Evolutionary conservation across 176 grass and related monocot genomes (phyloP).

Genomic region (Zoysia japonica): DNA sequence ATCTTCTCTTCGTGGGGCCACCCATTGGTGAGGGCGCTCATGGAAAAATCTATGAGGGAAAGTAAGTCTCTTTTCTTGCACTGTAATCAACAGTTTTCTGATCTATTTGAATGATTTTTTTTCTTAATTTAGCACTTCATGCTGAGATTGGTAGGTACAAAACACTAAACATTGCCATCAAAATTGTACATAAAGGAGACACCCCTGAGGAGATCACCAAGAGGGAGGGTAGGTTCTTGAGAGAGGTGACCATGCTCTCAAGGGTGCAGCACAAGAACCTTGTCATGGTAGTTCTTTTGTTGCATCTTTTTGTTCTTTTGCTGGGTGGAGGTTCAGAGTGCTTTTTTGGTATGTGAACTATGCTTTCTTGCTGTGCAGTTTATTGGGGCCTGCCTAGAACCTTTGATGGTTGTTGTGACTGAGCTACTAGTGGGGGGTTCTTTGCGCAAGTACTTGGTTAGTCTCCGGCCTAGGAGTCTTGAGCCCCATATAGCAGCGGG

Average conservation of each 20-base stretch:
- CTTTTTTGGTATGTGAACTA: slow-evolving; percentile 34
- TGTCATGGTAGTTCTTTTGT: slow-evolving; percentile 66
- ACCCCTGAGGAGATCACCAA: slow-evolving; percentile 75
- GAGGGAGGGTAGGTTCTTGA: slow-evolving; percentile 80
- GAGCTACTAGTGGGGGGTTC: slow-evolving; percentile 89
- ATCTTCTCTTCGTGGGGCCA: slow-evolving; percentile 90
- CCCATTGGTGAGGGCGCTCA: slow-evolving; percentile 83
- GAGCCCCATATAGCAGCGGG: slow-evolving; percentile 74
- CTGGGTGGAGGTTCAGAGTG: slow-evolving; percentile 20
- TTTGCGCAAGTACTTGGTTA: slow-evolving; percentile 78
- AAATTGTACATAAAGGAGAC: slow-evolving; percentile 91
- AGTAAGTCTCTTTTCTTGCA: slow-evolving; percentile 58
- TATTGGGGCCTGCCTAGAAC: slow-evolving; percentile 89
- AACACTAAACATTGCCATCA: slow-evolving; percentile 95
- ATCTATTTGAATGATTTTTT: slow-evolving; percentile 43
- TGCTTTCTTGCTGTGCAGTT: slow-evolving; percentile 57
- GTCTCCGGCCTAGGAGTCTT: slow-evolving; percentile 76
- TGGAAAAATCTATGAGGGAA: slow-evolving; percentile 96
- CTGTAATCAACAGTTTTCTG: slow-evolving; percentile 10
- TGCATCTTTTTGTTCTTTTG: slow-evolving; percentile 24
- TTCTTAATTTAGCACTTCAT: slow-evolving; percentile 39
- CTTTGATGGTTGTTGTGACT: slow-evolving; percentile 92
- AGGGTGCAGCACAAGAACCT: slow-evolving; percentile 97
- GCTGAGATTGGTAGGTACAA: slow-evolving; percentile 65
- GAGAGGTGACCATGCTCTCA: slow-evolving; percentile 91